Conservation (phyloP, 202 grass and related monocot genomes). For the Setaria italica region DNA sequence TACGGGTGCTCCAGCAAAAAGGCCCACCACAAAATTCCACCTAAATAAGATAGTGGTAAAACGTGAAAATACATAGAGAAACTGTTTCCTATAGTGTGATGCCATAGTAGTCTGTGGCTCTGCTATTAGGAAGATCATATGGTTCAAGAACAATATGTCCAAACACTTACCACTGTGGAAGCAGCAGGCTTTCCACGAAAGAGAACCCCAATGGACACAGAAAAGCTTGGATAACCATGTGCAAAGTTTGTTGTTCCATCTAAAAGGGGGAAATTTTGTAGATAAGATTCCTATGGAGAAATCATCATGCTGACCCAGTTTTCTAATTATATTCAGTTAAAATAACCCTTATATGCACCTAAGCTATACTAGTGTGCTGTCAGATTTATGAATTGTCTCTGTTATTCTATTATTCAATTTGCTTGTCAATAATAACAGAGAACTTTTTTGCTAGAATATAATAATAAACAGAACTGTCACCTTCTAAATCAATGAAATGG, state of each 20-base stretch:
- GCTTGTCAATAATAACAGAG: not conserved
- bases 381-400: not conserved
- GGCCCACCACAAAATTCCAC: slow-evolving; percentile 95
- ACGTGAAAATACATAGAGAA: slow-evolving; percentile 30
- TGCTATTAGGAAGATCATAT: slow-evolving; percentile 2
- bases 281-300: slow-evolving; percentile 26
- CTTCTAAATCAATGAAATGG: slow-evolving; percentile 22
- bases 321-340: slow-evolving; percentile 13
- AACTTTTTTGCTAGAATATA: not conserved
- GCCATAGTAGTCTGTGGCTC: not conserved
- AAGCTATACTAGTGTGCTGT: not conserved
- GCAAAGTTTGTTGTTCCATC: slow-evolving; percentile 99
- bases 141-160: slow-evolving; percentile 26
- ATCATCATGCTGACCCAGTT: slow-evolving; percentile 5
- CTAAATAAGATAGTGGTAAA: slow-evolving; percentile 53
- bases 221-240: slow-evolving; percentile 98
- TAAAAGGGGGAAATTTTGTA: slow-evolving; percentile 45
- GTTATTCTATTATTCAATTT: slow-evolving; percentile 20
- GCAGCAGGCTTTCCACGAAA: slow-evolving; percentile 93
- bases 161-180: slow-evolving; percentile 77
- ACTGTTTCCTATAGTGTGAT: not conserved
- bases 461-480: slow-evolving; percentile 20
- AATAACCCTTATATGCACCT: not conserved
- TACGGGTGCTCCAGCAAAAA: slow-evolving; percentile 96
- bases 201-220: slow-evolving; percentile 92